Conservation (phyloP, 495 filamentous ascomycete species). For the Neurospora tetrasperma region DNA sequence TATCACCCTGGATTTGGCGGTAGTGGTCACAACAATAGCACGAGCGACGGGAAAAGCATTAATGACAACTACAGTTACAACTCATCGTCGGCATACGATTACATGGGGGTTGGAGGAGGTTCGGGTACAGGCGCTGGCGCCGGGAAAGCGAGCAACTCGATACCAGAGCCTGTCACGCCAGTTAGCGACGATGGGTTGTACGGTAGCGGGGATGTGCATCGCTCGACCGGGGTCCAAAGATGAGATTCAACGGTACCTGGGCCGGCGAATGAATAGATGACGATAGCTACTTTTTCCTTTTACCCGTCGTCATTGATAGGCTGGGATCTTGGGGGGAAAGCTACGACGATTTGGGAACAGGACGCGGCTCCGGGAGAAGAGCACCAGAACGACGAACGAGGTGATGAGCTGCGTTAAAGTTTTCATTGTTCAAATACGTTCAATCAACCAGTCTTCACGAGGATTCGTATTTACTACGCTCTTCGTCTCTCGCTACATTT, state of each 20-base stretch:
- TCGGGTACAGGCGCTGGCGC: slow-evolving; percentile 4
- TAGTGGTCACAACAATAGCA: neutral
- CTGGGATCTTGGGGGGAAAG: neutral
- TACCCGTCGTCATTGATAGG: neutral
- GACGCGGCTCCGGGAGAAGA: neutral
- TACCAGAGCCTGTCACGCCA: slow-evolving; percentile 15
- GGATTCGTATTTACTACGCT: neutral
- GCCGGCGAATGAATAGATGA: neutral
- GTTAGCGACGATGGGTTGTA: slow-evolving; percentile 16
- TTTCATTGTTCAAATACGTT: neutral
- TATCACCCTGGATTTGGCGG: slow-evolving; percentile 42
- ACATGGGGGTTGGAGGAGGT: neutral
- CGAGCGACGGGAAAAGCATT: neutral
- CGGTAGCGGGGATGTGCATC: neutral
- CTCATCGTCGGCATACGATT: neutral
- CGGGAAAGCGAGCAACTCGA: neutral
- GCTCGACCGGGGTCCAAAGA: neutral
- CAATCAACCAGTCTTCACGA: neutral
- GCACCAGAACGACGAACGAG: neutral
- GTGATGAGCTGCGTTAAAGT: neutral
- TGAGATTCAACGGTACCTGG: neutral
- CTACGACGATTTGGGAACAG: neutral
- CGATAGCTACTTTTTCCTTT: neutral
- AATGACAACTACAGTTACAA: neutral
- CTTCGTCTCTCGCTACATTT: neutral